Base-by-base conservation (phyloP, 768 basidiomycete species). In the Dendrothele bispora region DNA sequence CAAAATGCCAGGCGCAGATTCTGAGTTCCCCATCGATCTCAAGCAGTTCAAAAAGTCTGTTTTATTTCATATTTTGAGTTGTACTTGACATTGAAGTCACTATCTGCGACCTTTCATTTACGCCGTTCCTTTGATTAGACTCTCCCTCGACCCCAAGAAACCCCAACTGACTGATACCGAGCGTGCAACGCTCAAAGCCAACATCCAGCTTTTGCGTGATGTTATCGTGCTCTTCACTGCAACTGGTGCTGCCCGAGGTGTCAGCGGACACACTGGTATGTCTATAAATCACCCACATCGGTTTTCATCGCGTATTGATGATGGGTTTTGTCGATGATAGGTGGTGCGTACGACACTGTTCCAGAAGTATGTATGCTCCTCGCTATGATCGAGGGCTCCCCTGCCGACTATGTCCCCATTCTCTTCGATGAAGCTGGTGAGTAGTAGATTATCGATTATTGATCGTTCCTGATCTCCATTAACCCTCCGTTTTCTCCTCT, bases 181-280 rank as follows among this genome's bases (percentile, higher is more conserved):
- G 61, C 83, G 74, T 57, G 56, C 72, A 3, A 68, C 66, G 15
- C 70, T 94, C 55, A 63, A 73, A 54, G 66, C 73, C 45, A 94
- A 94, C 66, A 88, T 92, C 57, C 81, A 86, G 61, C 74, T 93
- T 24, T 72, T 91, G 51, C 84, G 91, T 43, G 91, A 93, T 81
- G 83, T 77, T 6, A 89, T 94, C 54, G 83, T 94, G 21, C 70
- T 89, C 38, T 94, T 93, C 67, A 94, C 91, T 1, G 85, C 91
- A 5, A 86, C 88, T 7, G 91, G 88, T 44, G 82, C 88, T 41
- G 91, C 91, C 3, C 76, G 91, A 35, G 91, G 91, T 40, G 87
- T 91, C 35, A 88, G 87, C 55, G 91, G 91, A 27, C 91, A 93
- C 65, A 91, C 88, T 57, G 87, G 86, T 83, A 46, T 36, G 64